phyloP scores from a whole-genome alignment of 2,329 filamentous ascomycete genomes.

The Paecilomyces variotii region DNA sequence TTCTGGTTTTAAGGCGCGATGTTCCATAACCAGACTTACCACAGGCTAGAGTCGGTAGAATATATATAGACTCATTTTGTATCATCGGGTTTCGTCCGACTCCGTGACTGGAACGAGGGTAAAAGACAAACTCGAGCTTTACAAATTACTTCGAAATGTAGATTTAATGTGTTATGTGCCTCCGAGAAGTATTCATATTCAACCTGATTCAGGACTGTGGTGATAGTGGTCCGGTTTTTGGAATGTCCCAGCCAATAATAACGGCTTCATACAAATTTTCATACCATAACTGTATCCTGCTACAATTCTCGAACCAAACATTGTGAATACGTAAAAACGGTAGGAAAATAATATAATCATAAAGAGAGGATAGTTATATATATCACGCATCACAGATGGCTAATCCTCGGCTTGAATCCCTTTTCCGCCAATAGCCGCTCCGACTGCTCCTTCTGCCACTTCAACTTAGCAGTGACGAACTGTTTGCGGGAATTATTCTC shows the following conservation, averaged over 20 bases:
- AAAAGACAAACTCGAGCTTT: too few relatives aligned
- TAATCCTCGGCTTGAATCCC: constrained; percentile 26
- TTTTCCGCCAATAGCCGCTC: constrained; percentile 29
- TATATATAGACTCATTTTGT: not conserved
- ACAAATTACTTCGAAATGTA: too few relatives aligned
- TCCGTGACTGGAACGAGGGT: too few relatives aligned
- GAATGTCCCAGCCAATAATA: too few relatives aligned
- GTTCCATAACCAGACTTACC: not conserved
- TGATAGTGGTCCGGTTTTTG: too few relatives aligned
- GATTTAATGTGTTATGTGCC: too few relatives aligned
- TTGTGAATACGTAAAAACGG: not conserved
- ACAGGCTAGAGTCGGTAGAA: not conserved
- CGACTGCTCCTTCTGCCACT: constrained; percentile 33
- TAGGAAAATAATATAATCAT: not conserved
- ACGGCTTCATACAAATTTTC: too few relatives aligned
- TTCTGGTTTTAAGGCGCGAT: not conserved
- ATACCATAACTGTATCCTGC: not conserved
- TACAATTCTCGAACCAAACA: not conserved
- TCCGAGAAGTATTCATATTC: too few relatives aligned
- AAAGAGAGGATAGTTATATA: not conserved
- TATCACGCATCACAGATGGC: constrained; percentile 19
- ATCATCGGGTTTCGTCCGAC: not conserved
- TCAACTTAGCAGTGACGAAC: constrained; percentile 33
- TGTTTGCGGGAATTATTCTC: constrained; percentile 45
- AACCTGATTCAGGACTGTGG: too few relatives aligned